Evolutionary conservation across 352 stramenopile species (phyloP).

Genomic region (Phytophthora pini): DNA sequence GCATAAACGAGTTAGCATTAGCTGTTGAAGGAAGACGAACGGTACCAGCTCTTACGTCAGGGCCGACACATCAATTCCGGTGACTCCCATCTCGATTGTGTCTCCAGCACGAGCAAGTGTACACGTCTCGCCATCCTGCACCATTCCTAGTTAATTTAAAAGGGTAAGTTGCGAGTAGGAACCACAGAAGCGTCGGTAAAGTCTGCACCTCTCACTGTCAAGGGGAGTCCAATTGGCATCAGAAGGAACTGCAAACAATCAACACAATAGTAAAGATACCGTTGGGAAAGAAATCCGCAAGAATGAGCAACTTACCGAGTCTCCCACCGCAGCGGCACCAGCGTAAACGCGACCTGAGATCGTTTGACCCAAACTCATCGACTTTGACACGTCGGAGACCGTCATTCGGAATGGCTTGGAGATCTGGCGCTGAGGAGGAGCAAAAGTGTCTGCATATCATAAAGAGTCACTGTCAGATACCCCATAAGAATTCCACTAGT

Average conservation of each 20-base stretch:
- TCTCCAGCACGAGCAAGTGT: slow-evolving; percentile 74
- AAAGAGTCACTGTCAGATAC: slow-evolving; percentile 4
- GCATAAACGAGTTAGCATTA: slow-evolving; percentile 8
- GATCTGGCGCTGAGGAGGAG: slow-evolving; percentile 79
- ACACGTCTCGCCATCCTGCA: slow-evolving; percentile 75
- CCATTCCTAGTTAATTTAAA: slow-evolving; percentile 59
- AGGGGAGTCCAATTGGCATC: slow-evolving; percentile 61
- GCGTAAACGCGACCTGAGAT: slow-evolving; percentile 89
- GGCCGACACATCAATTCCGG: slow-evolving; percentile 71
- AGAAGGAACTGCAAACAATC: slow-evolving; percentile 51
- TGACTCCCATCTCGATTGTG: slow-evolving; percentile 82
- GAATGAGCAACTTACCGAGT: slow-evolving; percentile 54
- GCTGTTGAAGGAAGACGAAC: not conserved
- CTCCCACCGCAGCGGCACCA: slow-evolving; percentile 65
- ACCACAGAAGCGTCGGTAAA: slow-evolving; percentile 5
- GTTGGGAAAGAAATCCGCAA: not conserved
- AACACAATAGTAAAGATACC: not conserved
- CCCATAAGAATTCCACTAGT: not conserved
- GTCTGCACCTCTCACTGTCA: slow-evolving; percentile 56
- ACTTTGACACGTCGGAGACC: slow-evolving; percentile 88
- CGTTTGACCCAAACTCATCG: slow-evolving; percentile 80
- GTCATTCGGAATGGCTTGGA: slow-evolving; percentile 88
- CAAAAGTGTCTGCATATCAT: slow-evolving; percentile 64
- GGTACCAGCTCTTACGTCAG: slow-evolving; percentile 50
- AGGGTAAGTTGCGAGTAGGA: not conserved